Evolutionary conservation across 352 stramenopile genomes (phyloP), one percentile per base, ranked within the genome.

Genomic region (Poterioochromonas sp.): DNA sequence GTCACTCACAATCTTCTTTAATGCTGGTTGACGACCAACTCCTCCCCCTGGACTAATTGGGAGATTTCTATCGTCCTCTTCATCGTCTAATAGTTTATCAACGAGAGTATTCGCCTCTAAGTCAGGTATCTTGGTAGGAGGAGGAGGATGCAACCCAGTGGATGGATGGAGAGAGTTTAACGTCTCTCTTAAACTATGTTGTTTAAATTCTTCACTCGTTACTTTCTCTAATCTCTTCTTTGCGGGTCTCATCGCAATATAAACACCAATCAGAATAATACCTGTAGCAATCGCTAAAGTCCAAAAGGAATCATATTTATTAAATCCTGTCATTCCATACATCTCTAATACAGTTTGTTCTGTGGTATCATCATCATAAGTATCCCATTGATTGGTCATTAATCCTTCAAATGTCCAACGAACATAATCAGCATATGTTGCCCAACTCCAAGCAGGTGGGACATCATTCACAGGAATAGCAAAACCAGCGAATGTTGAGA

Each of bases 361-460:
- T 5, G 8, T 32, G 18, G 49, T 34, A 47, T 73, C 76, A 44
- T 81, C 69, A 62, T 71, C 71, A 40, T 71, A 79, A 18, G 65
- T 44, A 43, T 76, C 39, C 15, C 76, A 81, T 44, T 69, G 32
- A 63, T 64, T 70, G n/a, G 35, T 54, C 47, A 81, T 79, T 22
- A 81, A 73, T 18, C 78, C 78, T 70, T 81, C 73, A 43, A 80
- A 81, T 22, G 35, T 43, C 78, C 78, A 81, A 12, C 78, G 71
- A 40, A 71, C 73, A 79, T 77, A 81, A 18, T 35, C 49, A 15
- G 79, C 49, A 15, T 80, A 80, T 20, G 63, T 34, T 15, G 78
- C 78, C 78, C 78, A 81, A 20, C 32, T 43, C 78, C 78, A 81
- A 32, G 34, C 37, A 35, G 63, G 29, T 22, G 74, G 78, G 1